These are phyloP conservation scores for Calonectria pteridis DNA, from an alignment of 2,329 filamentous ascomycete genomes.

Conservation along the genomic window DNA sequence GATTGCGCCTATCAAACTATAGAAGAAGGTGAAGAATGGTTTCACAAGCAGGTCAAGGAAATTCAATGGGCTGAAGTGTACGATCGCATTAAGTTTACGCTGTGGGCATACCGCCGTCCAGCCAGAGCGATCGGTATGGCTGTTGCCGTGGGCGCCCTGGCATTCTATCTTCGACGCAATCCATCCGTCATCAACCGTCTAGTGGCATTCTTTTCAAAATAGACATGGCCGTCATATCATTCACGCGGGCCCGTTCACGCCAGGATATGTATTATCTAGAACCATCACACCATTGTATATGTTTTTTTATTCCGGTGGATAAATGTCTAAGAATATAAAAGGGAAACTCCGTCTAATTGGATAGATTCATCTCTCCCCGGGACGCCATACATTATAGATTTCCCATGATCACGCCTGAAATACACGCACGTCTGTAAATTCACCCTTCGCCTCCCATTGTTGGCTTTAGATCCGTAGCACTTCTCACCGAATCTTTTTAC, in stretches of 20 bases:
- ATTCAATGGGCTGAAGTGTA: slow-evolving; percentile 73
- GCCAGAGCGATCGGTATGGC: slow-evolving; percentile 72
- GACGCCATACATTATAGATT: slow-evolving; percentile 41
- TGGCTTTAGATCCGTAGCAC: background rate
- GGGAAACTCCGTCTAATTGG: slow-evolving; percentile 24
- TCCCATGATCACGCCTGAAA: slow-evolving; percentile 33
- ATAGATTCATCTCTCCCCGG: slow-evolving; percentile 31
- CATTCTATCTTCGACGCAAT: slow-evolving; percentile 73
- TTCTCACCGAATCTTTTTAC: background rate
- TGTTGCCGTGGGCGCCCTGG: slow-evolving; percentile 75
- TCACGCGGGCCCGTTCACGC: background rate
- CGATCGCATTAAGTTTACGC: slow-evolving; percentile 46
- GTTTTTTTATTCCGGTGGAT: slow-evolving; percentile 2
- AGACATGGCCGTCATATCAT: background rate
- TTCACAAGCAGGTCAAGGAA: slow-evolving; percentile 78
- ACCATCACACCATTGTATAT: background rate
- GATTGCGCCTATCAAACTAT: slow-evolving; percentile 68
- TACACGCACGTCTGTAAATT: slow-evolving; percentile 20
- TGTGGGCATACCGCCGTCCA: slow-evolving; percentile 76
- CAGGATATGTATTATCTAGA: slow-evolving; percentile 14
- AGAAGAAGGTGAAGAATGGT: slow-evolving; percentile 75
- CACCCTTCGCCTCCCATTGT: background rate
- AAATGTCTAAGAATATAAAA: slow-evolving; percentile 1
- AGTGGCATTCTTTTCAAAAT: slow-evolving; percentile 42
- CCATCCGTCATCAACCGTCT: slow-evolving; percentile 47